A percentile compares a stretch with the other conserved stretches of the same genome.
Evolutionary conservation across 2,329 filamentous ascomycete genomes (phyloP).

Genomic region (Pseudogymnoascus sp.): DNA sequence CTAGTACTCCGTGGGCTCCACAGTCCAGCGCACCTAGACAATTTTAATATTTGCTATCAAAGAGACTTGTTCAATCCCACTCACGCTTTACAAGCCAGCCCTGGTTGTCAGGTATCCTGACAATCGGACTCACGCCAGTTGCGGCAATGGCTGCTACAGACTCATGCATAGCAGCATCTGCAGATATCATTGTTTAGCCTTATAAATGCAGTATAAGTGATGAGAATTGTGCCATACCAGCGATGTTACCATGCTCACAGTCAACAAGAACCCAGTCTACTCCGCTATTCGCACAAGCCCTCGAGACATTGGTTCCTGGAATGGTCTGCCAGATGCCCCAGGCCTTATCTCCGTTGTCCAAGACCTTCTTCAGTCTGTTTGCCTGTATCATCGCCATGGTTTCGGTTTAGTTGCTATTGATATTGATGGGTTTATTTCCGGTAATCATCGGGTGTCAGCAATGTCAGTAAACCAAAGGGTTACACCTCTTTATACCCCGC

Average conservation of each 20-base stretch:
- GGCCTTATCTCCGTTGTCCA: slow-evolving; percentile 39
- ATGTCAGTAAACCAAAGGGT: slow-evolving; percentile 5
- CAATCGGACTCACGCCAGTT: slow-evolving; percentile 48
- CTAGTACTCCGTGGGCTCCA: slow-evolving; percentile 51
- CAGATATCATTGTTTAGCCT: slow-evolving; percentile 9
- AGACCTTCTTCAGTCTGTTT: slow-evolving; percentile 45
- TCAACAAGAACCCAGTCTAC: slow-evolving; percentile 62
- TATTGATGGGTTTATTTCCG: background rate
- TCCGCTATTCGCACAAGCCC: slow-evolving; percentile 54
- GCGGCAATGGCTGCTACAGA: slow-evolving; percentile 51
- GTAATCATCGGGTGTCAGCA: background rate
- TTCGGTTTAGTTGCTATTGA: background rate
- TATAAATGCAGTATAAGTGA: background rate
- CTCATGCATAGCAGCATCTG: slow-evolving; percentile 52
- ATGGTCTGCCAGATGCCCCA: slow-evolving; percentile 60
- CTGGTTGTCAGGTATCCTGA: slow-evolving; percentile 52
- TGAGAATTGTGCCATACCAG: slow-evolving; percentile 34
- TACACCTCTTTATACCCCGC: slow-evolving; percentile 9
- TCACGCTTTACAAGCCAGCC: slow-evolving; percentile 52
- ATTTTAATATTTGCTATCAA: slow-evolving; percentile 19
- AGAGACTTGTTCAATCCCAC: slow-evolving; percentile 23
- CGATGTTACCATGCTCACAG: slow-evolving; percentile 52
- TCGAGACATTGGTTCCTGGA: slow-evolving; percentile 53
- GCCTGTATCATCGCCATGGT: slow-evolving; percentile 36
- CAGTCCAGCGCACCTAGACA: slow-evolving; percentile 48